Conservation (phyloP, 768 basidiomycete genomes). For the Hysterangium stoloniferum region DNA sequence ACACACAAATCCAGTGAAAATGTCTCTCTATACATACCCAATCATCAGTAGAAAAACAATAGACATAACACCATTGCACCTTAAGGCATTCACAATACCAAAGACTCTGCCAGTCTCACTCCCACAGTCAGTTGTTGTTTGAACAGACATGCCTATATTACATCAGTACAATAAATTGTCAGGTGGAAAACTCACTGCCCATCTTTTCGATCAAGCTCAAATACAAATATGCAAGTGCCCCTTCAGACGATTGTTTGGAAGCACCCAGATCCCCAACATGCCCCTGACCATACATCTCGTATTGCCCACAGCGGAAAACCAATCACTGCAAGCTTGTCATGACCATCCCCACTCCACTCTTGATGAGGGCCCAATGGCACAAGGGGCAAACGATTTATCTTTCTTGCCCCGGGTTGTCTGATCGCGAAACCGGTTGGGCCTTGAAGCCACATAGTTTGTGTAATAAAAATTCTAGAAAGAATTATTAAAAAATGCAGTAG, state of each 20-base stretch:
- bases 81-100: constrained; percentile 25
- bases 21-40: constrained; percentile 15
- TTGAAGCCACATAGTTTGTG: too few species aligned
- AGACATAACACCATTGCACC: constrained; percentile 19
- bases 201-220: constrained; percentile 18
- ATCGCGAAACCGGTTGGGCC: too few species aligned
- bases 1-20: constrained; percentile 22
- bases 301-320: constrained; percentile 28
- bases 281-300: constrained; percentile 20
- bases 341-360: constrained; percentile 29
- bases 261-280: constrained; percentile 25
- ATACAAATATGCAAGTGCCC: constrained; percentile 23
- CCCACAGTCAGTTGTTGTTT: constrained; percentile 30
- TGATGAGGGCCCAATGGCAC: constrained; percentile 22
- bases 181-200: constrained; percentile 17
- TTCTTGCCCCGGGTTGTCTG: constrained; percentile 23
- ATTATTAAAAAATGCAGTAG: too few species aligned
- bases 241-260: constrained; percentile 25
- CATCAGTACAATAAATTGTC: background rate
- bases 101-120: constrained; percentile 27
- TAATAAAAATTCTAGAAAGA: too few species aligned
- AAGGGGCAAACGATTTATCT: constrained; percentile 15
- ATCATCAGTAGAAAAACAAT: background rate
- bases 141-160: constrained; percentile 26
- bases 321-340: constrained; percentile 27